Base-by-base conservation (phyloP, 2,329 filamentous ascomycete species). In the Seiridium cupressi region DNA sequence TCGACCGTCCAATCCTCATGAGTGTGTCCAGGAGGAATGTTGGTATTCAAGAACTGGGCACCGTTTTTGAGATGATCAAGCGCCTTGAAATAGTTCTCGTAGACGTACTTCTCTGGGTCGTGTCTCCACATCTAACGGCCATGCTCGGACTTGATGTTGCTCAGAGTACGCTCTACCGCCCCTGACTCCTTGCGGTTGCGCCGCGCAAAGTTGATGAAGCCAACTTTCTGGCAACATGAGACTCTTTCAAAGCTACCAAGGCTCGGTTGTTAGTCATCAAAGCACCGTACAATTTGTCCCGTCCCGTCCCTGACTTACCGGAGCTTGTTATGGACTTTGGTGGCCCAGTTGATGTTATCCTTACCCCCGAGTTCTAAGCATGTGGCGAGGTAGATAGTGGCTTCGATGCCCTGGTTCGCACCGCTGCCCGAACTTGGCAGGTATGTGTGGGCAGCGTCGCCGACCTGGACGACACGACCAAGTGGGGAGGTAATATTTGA, bases 361-460 rank as follows among this genome's bases (percentile, higher is more conserved):
- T 35, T 34, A 1, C 56, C 56, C 2, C 35, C 56, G 4, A 51
- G 5, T 32, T 42, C 18, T 44, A 58, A 38, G 10, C 47, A 58
- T 5, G n/a, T 44, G 32, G 56, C 56, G 7, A 58, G 26, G 7
- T 38, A 51, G 34, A 49, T 58, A 0, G 56, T 46, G 32, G 42
- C 56, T 35, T 58, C 56, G 11, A 58, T 31, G 10, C 18, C 56
- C 56, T 51, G 44, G 8, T 31, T 58, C 9, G 44, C 56, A 44
- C 56, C 56, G 31, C 47, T 58, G 10, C 56, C 56, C 3, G 44
- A 58, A n/a, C n/a, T 44, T 5, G 56, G 47, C 32, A 58, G 35
- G 26, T 49, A 51, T 1, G 44, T 58, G 38, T 58, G 56, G 13
- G 56, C 56, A 10, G 34, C 36, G 31, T 58, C 56, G 10, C 56